phyloP scores from a whole-genome alignment of 306 rosid genomes.

The Cucurbita maxima region DNA sequence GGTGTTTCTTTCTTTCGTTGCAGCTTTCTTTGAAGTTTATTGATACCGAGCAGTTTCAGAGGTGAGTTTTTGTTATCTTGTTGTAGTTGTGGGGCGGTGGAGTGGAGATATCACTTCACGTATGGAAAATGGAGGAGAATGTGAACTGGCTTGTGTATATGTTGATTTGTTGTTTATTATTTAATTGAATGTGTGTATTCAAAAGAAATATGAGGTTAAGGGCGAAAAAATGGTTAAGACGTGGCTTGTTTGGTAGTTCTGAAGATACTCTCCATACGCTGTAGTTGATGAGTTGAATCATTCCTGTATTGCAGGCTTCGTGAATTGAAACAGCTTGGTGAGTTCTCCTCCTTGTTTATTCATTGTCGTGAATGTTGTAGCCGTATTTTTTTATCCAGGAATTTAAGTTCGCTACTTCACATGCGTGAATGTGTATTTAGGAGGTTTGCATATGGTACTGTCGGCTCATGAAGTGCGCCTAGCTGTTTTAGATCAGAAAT shows the following conservation, averaged over 20 bases:
- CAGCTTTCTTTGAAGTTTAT: conserved; percentile 85
- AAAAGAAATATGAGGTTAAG: background rate
- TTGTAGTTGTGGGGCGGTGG: background rate
- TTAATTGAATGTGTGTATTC: background rate
- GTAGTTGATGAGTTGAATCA: background rate
- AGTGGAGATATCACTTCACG: background rate
- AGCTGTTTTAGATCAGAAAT: background rate
- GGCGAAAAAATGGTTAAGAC: background rate
- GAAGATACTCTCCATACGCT: background rate
- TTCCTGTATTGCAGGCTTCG: conserved; percentile 56
- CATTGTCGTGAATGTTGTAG: background rate
- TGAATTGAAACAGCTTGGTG: conserved; percentile 88
- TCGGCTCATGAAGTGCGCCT: background rate
- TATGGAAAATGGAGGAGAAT: background rate
- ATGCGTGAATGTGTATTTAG: background rate
- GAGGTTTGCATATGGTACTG: background rate
- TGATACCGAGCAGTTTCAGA: conserved; percentile 86
- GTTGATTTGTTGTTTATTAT: background rate
- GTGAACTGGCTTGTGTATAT: background rate
- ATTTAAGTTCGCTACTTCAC: background rate
- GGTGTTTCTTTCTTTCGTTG: conserved; percentile 9
- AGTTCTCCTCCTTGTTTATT: conserved; percentile 12
- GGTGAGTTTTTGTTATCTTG: conserved; percentile 27
- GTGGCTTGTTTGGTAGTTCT: background rate
- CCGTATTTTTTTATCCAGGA: background rate